Percentiles rank a stretch among this genome's conserved stretches.
These are phyloP conservation scores for Barnettozyma siamensis DNA, from an alignment of 805 yeast species.

Conservation along the genomic window DNA sequence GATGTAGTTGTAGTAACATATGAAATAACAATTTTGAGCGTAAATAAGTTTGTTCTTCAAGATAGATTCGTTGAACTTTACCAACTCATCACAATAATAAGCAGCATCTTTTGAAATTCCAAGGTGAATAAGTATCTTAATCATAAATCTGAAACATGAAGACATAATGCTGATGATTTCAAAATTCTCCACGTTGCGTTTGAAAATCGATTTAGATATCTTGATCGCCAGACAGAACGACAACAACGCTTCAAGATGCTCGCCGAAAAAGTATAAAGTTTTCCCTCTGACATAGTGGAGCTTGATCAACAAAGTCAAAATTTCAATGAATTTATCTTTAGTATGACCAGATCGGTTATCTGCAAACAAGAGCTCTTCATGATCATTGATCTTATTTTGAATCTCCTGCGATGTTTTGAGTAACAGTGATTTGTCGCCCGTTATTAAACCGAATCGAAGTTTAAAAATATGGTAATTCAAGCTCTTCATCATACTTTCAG, in stretches of 20 bases:
- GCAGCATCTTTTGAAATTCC: slow-evolving; percentile 58
- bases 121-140: slow-evolving; percentile 36
- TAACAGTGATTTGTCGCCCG: slow-evolving; percentile 8
- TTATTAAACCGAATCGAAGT: slow-evolving; percentile 12
- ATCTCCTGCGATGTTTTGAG: slow-evolving; percentile 5
- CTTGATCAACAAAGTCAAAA: slow-evolving; percentile 9
- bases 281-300: slow-evolving; percentile 18
- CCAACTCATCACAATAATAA: slow-evolving; percentile 46
- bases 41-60: slow-evolving; percentile 8
- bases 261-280: slow-evolving; percentile 14
- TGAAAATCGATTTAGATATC: slow-evolving; percentile 46
- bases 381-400: neutral
- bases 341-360: slow-evolving; percentile 12
- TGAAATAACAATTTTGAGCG: slow-evolving; percentile 19
- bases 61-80: slow-evolving; percentile 18
- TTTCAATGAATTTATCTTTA: slow-evolving; percentile 9
- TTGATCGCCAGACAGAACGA: slow-evolving; percentile 46
- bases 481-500: slow-evolving; percentile 4
- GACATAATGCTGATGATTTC: slow-evolving; percentile 31
- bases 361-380: slow-evolving; percentile 6
- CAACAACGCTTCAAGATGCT: slow-evolving; percentile 22
- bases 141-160: slow-evolving; percentile 33
- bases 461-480: slow-evolving; percentile 12
- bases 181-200: slow-evolving; percentile 29
- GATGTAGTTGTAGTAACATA: slow-evolving; percentile 16